Evolutionary conservation across 2,329 filamentous ascomycete genomes (phyloP).

Genomic region (Aspergillus pseudoglaucus): DNA sequence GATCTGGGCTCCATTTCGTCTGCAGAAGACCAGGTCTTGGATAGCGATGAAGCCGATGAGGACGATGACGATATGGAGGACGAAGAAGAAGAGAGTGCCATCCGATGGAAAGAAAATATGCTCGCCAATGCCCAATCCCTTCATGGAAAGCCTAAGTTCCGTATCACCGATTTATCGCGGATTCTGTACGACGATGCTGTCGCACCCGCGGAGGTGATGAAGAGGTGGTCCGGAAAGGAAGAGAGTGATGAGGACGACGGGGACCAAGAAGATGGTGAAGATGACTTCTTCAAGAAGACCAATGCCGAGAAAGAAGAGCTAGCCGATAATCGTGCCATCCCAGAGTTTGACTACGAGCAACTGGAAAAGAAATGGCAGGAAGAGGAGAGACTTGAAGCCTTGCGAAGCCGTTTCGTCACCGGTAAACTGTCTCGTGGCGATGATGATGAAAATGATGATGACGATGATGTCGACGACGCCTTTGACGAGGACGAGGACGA

Average conservation of each 20-base stretch:
- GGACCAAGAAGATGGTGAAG: slow-evolving; percentile 55
- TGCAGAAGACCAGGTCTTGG: slow-evolving; percentile 50
- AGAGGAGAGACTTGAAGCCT: slow-evolving; percentile 65
- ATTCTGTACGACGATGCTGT: slow-evolving; percentile 83
- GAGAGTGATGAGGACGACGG: slow-evolving; percentile 48
- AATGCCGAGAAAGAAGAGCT: slow-evolving; percentile 44
- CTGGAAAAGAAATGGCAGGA: slow-evolving; percentile 81
- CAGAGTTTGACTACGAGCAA: slow-evolving; percentile 70
- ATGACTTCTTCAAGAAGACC: slow-evolving; percentile 58
- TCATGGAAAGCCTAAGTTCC: slow-evolving; percentile 65
- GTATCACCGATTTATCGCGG: slow-evolving; percentile 74
- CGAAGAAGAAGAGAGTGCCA: slow-evolving; percentile 62
- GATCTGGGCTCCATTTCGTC: slow-evolving; percentile 83
- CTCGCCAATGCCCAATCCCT: slow-evolving; percentile 65
- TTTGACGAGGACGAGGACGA: slow-evolving; percentile 47
- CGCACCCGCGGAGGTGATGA: slow-evolving; percentile 66
- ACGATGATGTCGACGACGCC: slow-evolving; percentile 42
- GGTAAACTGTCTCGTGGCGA: slow-evolving; percentile 55
- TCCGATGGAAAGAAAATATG: slow-evolving; percentile 87
- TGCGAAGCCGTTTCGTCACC: slow-evolving; percentile 71
- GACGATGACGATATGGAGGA: slow-evolving; percentile 51
- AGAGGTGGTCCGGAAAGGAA: slow-evolving; percentile 69
- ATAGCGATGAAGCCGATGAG: slow-evolving; percentile 44
- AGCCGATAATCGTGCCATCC: slow-evolving; percentile 71
- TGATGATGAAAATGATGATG: slow-evolving; percentile 47